These are phyloP conservation scores for Vanrija sp. DNA, from an alignment of 1,284 basidiomycete species.

Conservation along the genomic window DNA sequence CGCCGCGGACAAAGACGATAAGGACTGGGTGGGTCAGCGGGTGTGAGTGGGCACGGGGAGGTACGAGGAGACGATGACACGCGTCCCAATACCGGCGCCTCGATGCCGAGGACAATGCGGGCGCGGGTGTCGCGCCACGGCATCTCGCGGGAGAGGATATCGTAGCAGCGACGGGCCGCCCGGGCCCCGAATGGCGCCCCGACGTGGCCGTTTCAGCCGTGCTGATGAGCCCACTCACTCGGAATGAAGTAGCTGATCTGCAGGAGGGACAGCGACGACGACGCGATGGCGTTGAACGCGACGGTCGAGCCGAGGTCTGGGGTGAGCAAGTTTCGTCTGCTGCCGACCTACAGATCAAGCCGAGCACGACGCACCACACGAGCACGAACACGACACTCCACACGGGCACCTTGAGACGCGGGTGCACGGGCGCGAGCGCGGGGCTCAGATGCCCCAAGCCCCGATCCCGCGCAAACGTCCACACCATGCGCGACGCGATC, in stretches of 20 bases:
- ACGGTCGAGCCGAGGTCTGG: constrained; percentile 51
- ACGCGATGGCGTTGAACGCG: constrained; percentile 29
- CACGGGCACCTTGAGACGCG: constrained; percentile 23
- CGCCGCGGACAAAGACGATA: constrained; percentile 50
- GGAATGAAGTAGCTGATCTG: constrained; percentile 39
- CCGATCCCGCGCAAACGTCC: constrained; percentile 7
- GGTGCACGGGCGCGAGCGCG: constrained; percentile 1
- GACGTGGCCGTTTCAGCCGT: no score
- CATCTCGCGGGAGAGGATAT: no score
- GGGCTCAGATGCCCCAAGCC: not conserved
- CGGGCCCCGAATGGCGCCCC: no score
- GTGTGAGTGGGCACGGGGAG: no score
- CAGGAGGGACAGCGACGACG: constrained; percentile 7
- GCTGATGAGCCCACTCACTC: constrained; percentile 14
- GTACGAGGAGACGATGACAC: no score
- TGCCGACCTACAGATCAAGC: constrained; percentile 52
- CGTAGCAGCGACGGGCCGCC: no score
- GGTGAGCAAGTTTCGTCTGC: no score
- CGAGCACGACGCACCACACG: constrained; percentile 47
- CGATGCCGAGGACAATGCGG: no score
- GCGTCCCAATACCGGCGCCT: no score
- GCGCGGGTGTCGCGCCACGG: no score
- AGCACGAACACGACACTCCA: constrained; percentile 27
- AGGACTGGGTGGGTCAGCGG: constrained; percentile 19
- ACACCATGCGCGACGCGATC: constrained; percentile 19